phyloP scores from a whole-genome alignment of 345 rosid species.

The Moringa oleifera region DNA sequence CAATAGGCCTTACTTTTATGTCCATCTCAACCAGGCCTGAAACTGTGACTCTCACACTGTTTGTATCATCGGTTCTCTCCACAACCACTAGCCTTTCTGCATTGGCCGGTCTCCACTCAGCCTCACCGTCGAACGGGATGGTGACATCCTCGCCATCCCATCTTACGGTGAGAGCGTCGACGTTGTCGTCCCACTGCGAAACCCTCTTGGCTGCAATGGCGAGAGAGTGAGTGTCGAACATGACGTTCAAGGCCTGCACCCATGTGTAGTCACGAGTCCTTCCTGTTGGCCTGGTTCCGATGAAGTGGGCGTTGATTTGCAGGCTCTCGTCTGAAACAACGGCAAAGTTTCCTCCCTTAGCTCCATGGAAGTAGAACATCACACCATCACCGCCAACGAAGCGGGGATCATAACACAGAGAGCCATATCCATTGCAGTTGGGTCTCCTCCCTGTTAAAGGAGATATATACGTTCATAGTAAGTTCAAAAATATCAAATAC shows the following conservation, averaged over 20 bases:
- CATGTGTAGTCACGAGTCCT: conserved; percentile 85
- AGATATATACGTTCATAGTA: background rate
- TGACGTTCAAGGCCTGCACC: conserved; percentile 76
- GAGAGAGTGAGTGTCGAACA: conserved; percentile 65
- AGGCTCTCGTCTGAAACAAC: conserved; percentile 66
- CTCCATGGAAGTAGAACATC: conserved; percentile 92
- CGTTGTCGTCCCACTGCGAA: conserved; percentile 45
- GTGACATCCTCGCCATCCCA: conserved; percentile 48
- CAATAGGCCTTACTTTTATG: conserved; percentile 53
- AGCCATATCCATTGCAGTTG: conserved; percentile 70
- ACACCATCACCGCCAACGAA: conserved; percentile 84
- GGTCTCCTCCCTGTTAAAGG: conserved; percentile 59
- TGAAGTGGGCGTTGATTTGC: conserved; percentile 86
- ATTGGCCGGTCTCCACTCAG: conserved; percentile 46
- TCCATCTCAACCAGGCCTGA: conserved; percentile 52
- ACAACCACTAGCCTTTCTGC: conserved; percentile 41
- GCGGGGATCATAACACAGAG: conserved; percentile 79
- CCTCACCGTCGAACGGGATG: conserved; percentile 56
- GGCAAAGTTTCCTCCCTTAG: conserved; percentile 78
- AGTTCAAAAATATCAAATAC: too few species aligned
- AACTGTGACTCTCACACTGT: conserved; percentile 45
- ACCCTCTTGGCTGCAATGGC: conserved; percentile 55
- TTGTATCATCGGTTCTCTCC: conserved; percentile 61
- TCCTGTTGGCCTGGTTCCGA: conserved; percentile 73
- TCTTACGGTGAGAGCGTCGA: conserved; percentile 49